Evolutionary conservation across 352 stramenopile genomes (phyloP).

Genomic region (Sclerospora graminicola): DNA sequence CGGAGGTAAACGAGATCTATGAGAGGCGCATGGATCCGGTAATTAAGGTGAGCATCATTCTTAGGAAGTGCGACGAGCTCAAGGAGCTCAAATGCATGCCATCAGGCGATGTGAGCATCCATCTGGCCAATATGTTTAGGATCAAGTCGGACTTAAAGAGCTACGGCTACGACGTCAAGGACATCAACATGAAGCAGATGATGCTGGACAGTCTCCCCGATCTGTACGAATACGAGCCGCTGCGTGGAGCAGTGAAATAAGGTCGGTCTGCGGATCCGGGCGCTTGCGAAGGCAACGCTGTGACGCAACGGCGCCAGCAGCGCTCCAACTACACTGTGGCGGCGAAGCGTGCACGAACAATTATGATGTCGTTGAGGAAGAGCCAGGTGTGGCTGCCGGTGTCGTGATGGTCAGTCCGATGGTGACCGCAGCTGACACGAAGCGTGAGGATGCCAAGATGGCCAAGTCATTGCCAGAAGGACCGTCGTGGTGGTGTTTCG

Average conservation of each 20-base stretch:
- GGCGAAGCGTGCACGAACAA: no score
- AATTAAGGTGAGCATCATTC: background rate
- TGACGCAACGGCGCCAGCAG: no score
- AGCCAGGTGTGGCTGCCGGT: no score
- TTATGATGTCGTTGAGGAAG: no score
- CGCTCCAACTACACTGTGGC: no score
- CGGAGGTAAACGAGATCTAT: background rate
- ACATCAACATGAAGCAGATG: background rate
- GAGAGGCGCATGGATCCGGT: background rate
- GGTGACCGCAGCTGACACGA: no score
- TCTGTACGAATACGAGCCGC: background rate
- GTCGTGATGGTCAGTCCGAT: no score
- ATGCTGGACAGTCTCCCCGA: background rate
- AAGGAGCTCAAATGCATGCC: background rate
- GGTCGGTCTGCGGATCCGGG: background rate
- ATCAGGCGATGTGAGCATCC: background rate
- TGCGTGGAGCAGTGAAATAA: background rate
- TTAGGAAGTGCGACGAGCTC: background rate
- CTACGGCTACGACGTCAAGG: background rate
- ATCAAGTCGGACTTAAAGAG: background rate
- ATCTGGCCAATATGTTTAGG: background rate
- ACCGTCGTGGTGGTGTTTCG: slow-evolving; percentile 1
- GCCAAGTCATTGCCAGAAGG: no score
- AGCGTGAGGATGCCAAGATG: no score
- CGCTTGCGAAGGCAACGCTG: background rate